Evolutionary conservation across 2,329 filamentous ascomycete genomes (phyloP), one percentile per base, ranked within the genome.

Genomic region (Mycocentrospora acerina): DNA sequence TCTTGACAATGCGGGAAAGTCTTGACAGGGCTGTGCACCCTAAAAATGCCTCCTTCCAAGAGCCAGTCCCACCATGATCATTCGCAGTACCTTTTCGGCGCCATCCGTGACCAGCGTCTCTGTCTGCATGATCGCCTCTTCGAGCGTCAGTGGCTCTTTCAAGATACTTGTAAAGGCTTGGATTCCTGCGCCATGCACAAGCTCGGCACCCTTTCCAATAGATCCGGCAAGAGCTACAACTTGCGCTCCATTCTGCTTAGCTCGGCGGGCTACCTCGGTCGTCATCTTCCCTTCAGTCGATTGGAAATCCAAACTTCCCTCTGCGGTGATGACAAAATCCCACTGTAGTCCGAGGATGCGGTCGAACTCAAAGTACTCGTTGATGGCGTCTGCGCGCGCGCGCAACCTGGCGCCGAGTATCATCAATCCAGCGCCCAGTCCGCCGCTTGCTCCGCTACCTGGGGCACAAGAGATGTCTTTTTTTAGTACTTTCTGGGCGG

Each of bases 241-340:
- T 0, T 74, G 73, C 3, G 74, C 62, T 4, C 69, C 67, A 42
- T 67, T 67, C 35, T 60, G 59, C 51, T 71, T 73, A 3, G 75
- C 75, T 8, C 73, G 66, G 35, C 67, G 60, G 8, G 74, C 76
- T 17, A 79, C 69, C 51, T 78, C 75, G 3, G 70, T 74, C 7
- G 76, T 75, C 46, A 79, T 77, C 52, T 79, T 79, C 2, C 76
- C 76, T 29, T 67, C 61, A 0, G 74, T 70, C 0, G 74, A 77
- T 46, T 78, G 76, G 30, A 69, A 67, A 45, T 79, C 76, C 12
- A 79, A 68, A 8, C 73, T 72, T 1, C 76, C 75, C 49, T 79
- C 76, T 2, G 74, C 76, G 1, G 75, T 79, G 45, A 79, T 64
- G 1, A 78, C 72, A 7, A 79, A 64, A 40, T 79, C 71, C 46